These are phyloP conservation scores for Tephrocybe sp. DNA, from an alignment of 768 basidiomycete genomes.

Conservation along the genomic window DNA sequence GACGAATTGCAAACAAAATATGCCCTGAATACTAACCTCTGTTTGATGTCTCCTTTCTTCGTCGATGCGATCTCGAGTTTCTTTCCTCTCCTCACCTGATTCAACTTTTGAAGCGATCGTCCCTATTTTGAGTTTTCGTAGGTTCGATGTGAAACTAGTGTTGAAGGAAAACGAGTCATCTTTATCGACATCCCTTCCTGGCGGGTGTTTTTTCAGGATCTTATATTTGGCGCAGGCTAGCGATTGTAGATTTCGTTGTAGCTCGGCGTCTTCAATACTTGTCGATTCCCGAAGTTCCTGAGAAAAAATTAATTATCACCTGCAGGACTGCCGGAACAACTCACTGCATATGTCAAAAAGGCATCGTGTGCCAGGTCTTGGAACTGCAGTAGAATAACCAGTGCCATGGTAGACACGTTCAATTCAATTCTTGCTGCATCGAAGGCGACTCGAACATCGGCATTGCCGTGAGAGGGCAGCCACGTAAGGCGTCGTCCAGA, in stretches of 20 bases:
- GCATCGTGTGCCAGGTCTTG: constrained; percentile 68
- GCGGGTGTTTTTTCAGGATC: constrained; percentile 87
- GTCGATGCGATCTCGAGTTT: constrained; percentile 87
- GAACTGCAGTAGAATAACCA: constrained; percentile 87
- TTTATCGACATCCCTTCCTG: constrained; percentile 74
- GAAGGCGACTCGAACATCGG: constrained; percentile 84
- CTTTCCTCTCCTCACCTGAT: constrained; percentile 79
- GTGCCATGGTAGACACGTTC: constrained; percentile 86
- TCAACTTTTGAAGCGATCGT: constrained; percentile 89
- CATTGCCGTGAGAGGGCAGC: constrained; percentile 88
- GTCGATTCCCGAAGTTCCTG: constrained; percentile 86
- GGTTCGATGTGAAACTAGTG: constrained; percentile 66
- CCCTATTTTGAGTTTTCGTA: constrained; percentile 91
- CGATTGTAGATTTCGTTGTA: constrained; percentile 92
- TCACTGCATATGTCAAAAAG: constrained; percentile 72
- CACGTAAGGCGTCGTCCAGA: constrained; percentile 88
- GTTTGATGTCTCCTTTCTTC: constrained; percentile 89
- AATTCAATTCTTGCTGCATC: constrained; percentile 80
- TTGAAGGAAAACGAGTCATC: constrained; percentile 92
- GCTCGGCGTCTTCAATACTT: constrained; percentile 67
- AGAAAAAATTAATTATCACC: neutral
- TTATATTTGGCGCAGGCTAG: constrained; percentile 95
- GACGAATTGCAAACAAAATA: neutral
- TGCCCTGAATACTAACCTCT: constrained; percentile 56
- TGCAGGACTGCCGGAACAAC: constrained; percentile 16